A percentile compares a stretch with the other conserved stretches of the same genome.
Conservation (phyloP, 331 rosid genomes). For the Ulmus americana region DNA sequence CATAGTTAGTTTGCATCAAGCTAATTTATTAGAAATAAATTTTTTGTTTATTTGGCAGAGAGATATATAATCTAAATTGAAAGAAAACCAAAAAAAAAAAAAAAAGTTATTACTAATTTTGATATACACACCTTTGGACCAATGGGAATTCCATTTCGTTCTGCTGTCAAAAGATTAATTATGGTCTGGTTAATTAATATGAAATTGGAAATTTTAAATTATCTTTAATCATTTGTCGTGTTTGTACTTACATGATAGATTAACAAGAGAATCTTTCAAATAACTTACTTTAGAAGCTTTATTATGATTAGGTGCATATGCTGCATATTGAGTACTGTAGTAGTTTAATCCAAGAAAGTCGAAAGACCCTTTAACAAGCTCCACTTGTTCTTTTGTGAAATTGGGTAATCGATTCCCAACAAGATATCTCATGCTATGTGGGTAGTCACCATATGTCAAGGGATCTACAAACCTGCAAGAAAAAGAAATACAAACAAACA, state of each 20-base stretch:
- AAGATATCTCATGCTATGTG: constrained; percentile 35
- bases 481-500: background rate
- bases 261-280: constrained; percentile 25
- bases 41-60: too few species aligned
- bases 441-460: constrained; percentile 44
- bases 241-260: constrained; percentile 32
- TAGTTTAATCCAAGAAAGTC: constrained; percentile 74
- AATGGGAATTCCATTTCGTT: constrained; percentile 19
- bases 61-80: too few species aligned
- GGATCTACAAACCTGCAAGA: constrained; percentile 39
- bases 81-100: too few species aligned
- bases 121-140: constrained; percentile 15
- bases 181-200: background rate
- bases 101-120: too few species aligned
- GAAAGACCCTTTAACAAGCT: constrained; percentile 39
- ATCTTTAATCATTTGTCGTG: background rate
- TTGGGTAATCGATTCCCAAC: constrained; percentile 41
- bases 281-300: constrained; percentile 11
- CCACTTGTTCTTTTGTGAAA: constrained; percentile 29
- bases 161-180: background rate
- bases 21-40: background rate
- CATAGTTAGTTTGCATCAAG: too few species aligned
- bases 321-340: constrained; percentile 41
- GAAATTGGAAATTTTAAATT: background rate
- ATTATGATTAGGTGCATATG: constrained; percentile 13